phyloP scores from a whole-genome alignment of 2,329 filamentous ascomycete genomes.

The Ophiostoma fasciatum region DNA sequence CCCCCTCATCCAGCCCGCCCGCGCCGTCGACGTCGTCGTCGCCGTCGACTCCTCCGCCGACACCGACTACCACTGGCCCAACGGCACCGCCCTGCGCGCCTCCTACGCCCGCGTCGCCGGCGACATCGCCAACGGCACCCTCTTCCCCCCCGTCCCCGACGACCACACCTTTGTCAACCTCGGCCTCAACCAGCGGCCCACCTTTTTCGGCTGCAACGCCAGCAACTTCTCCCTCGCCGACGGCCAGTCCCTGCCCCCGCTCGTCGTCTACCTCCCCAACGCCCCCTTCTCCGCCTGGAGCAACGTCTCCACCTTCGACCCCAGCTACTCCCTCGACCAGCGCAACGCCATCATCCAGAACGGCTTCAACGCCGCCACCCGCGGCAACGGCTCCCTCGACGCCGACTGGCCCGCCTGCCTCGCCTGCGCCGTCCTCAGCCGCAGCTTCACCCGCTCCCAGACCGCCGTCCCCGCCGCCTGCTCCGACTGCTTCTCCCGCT shows the following conservation, averaged over 20 bases:
- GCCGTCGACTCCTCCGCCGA: conserved; percentile 51
- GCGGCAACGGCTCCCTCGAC: conserved; percentile 66
- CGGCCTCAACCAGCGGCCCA: conserved; percentile 42
- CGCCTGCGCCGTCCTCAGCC: conserved; percentile 69
- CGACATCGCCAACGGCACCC: conserved; percentile 34
- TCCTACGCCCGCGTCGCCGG: conserved; percentile 39
- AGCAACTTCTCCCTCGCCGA: conserved; percentile 17
- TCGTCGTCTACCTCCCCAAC: conserved; percentile 61
- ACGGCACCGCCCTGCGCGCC: conserved; percentile 42
- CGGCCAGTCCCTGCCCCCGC: conserved; percentile 13
- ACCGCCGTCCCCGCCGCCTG: conserved; percentile 58
- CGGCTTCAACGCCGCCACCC: conserved; percentile 70
- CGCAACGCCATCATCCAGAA: conserved; percentile 76
- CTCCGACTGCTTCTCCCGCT: conserved; percentile 57
- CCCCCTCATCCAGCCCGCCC: conserved; percentile 33
- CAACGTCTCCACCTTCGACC: conserved; percentile 68
- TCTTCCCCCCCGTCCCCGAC: conserved; percentile 44
- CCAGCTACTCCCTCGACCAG: conserved; percentile 45
- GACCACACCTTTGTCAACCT: conserved; percentile 40
- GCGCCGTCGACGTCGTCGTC: conserved; percentile 46
- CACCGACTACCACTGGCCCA: conserved; percentile 41
- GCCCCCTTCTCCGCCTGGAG: conserved; percentile 60
- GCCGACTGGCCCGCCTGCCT: conserved; percentile 68
- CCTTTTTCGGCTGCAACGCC: conserved; percentile 47
- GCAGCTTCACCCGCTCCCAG: conserved; percentile 58